Conservation (phyloP, 2,329 filamentous ascomycete genomes). For the Xylariaceae sp. region DNA sequence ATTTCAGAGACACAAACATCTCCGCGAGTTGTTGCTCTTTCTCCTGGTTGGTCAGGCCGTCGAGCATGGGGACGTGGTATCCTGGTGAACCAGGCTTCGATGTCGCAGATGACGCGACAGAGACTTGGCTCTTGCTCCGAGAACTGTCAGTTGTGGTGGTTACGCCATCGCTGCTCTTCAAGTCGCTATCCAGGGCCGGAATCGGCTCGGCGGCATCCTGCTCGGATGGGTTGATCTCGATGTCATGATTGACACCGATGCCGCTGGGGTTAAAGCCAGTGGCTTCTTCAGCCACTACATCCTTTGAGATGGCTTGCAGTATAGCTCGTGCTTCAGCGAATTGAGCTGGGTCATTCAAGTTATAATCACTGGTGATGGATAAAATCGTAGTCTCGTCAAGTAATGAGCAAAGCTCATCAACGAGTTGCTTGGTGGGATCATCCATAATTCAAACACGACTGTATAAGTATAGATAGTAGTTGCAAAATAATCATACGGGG, state of each 20-base stretch:
- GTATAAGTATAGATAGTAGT: not conserved
- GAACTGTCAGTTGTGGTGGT: constrained; percentile 25
- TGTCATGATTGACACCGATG: constrained; percentile 42
- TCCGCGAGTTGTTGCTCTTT: constrained; percentile 61
- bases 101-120: constrained; percentile 10
- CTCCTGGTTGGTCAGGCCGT: constrained; percentile 48
- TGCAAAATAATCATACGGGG: constrained; percentile 3
- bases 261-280: constrained; percentile 77
- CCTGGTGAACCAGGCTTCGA: constrained; percentile 21
- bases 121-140: constrained; percentile 14
- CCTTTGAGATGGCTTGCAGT: constrained; percentile 61
- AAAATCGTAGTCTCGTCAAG: constrained; percentile 75
- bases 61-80: constrained; percentile 26
- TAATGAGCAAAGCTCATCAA: constrained; percentile 66
- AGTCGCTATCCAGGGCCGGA: constrained; percentile 16
- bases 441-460: constrained; percentile 13
- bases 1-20: constrained; percentile 68
- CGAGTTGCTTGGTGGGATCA: constrained; percentile 11
- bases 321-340: constrained; percentile 51
- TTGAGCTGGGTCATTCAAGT: constrained; percentile 50
- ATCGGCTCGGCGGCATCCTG: constrained; percentile 11
- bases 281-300: constrained; percentile 63
- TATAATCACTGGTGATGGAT: constrained; percentile 71
- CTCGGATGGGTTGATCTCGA: constrained; percentile 15
- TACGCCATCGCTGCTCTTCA: constrained; percentile 21